Conservation (phyloP, 768 basidiomycete species). For the Pholiota molesta region DNA sequence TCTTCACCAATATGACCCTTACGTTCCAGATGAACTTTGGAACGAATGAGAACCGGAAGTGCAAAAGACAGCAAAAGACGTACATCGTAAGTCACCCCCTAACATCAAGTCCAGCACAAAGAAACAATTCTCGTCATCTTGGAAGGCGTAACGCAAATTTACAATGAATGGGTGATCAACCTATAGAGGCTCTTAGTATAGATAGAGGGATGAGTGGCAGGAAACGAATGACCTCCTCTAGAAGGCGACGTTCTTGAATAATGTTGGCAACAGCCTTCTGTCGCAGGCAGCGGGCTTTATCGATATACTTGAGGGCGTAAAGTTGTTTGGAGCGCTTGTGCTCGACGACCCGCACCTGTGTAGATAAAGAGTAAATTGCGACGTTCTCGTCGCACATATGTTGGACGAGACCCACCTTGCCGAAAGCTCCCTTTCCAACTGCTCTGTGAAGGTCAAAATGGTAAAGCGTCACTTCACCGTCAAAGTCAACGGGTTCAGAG, state of each 20-base stretch:
- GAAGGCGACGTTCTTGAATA: slow-evolving; percentile 88
- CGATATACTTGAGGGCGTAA: slow-evolving; percentile 97
- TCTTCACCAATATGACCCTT: slow-evolving; percentile 67
- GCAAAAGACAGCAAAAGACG: slow-evolving; percentile 33
- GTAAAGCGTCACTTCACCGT: slow-evolving; percentile 85
- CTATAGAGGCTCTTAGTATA: slow-evolving; percentile 35
- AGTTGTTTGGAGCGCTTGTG: slow-evolving; percentile 92
- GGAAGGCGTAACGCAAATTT: slow-evolving; percentile 93
- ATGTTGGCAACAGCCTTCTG: slow-evolving; percentile 92
- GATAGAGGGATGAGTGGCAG: slow-evolving; percentile 6
- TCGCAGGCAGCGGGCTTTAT: slow-evolving; percentile 89
- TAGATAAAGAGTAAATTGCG: not conserved
- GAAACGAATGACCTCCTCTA: slow-evolving; percentile 75
- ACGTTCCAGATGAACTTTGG: slow-evolving; percentile 82
- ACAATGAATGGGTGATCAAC: slow-evolving; percentile 90
- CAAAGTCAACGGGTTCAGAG: slow-evolving; percentile 84
- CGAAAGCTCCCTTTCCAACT: slow-evolving; percentile 97
- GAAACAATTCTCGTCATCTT: slow-evolving; percentile 97
- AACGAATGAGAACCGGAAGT: slow-evolving; percentile 2
- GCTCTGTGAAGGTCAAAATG: slow-evolving; percentile 96
- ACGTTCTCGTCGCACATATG: not conserved
- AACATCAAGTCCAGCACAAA: slow-evolving; percentile 97
- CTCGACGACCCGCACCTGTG: slow-evolving; percentile 93
- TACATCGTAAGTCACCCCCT: slow-evolving; percentile 91
- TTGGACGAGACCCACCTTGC: slow-evolving; percentile 67